Conservation (phyloP, 768 basidiomycete genomes). For the Boletus rex-veris region DNA sequence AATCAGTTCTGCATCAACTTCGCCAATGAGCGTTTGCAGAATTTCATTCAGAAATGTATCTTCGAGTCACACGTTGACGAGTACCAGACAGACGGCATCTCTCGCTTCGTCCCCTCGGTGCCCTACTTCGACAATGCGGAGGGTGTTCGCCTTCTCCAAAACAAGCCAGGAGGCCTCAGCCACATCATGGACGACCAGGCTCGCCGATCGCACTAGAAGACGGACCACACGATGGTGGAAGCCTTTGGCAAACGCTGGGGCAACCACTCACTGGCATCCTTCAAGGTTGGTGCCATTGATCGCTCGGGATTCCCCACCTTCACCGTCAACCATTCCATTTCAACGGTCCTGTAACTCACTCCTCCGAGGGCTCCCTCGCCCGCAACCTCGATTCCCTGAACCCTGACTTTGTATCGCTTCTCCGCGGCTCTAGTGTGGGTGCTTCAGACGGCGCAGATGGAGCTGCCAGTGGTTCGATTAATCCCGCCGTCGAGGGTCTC, state of each 20-base stretch:
- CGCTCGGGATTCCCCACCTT: no score
- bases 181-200: slow-evolving; percentile 99
- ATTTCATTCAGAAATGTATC: slow-evolving; percentile 59
- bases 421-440: slow-evolving; percentile 54
- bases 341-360: slow-evolving; percentile 60
- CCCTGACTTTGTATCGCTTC: slow-evolving; percentile 87
- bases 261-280: slow-evolving; percentile 86
- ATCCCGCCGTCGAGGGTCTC: slow-evolving; percentile 87
- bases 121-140: slow-evolving; percentile 91
- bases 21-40: slow-evolving; percentile 81
- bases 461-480: slow-evolving; percentile 47
- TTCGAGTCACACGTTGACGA: slow-evolving; percentile 83
- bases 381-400: slow-evolving; percentile 86
- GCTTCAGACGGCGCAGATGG: slow-evolving; percentile 59
- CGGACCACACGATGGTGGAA: slow-evolving; percentile 90
- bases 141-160: slow-evolving; percentile 60
- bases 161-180: slow-evolving; percentile 68
- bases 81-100: slow-evolving; percentile 79
- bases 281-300: slow-evolving; percentile 74
- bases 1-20: slow-evolving; percentile 98
- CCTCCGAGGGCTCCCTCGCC: slow-evolving; percentile 85
- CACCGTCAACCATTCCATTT: no score
- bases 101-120: slow-evolving; percentile 67
- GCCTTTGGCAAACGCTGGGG: slow-evolving; percentile 93
- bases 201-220: slow-evolving; percentile 81